Base-by-base conservation (phyloP, 495 filamentous ascomycete species). In the Aspergillus leporis region DNA sequence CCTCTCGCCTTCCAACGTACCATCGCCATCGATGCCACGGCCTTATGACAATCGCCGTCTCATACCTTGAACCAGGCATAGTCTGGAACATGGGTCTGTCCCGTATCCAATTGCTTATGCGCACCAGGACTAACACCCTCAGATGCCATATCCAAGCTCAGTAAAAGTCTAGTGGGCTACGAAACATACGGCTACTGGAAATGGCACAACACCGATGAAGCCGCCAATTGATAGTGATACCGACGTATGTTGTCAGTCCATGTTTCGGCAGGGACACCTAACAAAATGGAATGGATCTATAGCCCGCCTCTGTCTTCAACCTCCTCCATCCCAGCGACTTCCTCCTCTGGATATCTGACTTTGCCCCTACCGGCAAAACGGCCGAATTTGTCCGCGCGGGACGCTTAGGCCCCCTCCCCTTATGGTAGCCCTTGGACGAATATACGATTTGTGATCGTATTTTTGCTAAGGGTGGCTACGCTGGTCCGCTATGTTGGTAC, bases 161-260 rank as follows among this genome's bases (percentile, higher is more conserved):
- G 22, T 34, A 31, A 46, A 25, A 46, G 12, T 1, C 0, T 46
- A 2, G 12, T 55, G 16, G 53, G 53, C 53, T 55, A 55, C 40
- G 53, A 55, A 32, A 47, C 53, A 9, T 46, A 2, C 19, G 53
- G 53, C 0, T 46, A 55, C 40, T 55, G 53, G 53, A n/a, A 30
- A 9, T 55, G 38, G 53, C 53, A 47, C 53, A 55, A 55, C 53
- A 55, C 22, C 53, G 53, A 55, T 3, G 14, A 55, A 19, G 53
- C 53, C n/a, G 53, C n/a, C 38, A 3, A 31, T 28, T 9, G 53
- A 55, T 1, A 30, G 16, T n/a, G 25, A 55, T 5, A 16, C 13
- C 22, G 0, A 55, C 8, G 53, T 55, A 46, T 22, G 53, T 21
- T 9, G 34, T 36, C 34, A 5, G 10, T 12, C 34, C 34, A 2